phyloP scores from a whole-genome alignment of 2,329 filamentous ascomycete genomes.

The Thielaviopsis euricoi region DNA sequence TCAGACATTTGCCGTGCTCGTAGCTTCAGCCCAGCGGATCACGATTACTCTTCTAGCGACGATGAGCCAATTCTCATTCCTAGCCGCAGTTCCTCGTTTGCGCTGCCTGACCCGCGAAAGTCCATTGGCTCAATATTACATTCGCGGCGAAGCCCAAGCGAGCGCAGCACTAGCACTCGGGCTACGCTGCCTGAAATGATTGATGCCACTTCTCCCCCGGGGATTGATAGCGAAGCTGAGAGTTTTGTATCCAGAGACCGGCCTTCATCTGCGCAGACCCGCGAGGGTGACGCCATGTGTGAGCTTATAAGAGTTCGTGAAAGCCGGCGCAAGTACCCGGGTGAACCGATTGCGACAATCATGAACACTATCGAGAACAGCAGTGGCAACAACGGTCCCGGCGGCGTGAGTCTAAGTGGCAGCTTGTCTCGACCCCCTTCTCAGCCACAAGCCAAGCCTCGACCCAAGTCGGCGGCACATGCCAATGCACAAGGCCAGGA shows the following conservation, averaged over 20 bases:
- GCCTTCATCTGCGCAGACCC: constrained; percentile 16
- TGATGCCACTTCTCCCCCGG: constrained; percentile 15
- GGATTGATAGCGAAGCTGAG: constrained; percentile 35
- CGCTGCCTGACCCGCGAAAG: constrained; percentile 35
- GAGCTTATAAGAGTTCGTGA: constrained; percentile 43
- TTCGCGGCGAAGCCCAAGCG: constrained; percentile 30
- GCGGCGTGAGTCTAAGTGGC: neutral
- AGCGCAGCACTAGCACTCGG: constrained; percentile 29
- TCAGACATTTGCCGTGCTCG: constrained; percentile 10
- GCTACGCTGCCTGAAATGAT: constrained; percentile 21
- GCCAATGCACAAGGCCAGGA: neutral
- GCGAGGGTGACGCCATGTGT: constrained; percentile 39
- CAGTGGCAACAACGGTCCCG: neutral
- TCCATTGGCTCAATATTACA: constrained; percentile 33
- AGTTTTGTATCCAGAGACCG: constrained; percentile 19
- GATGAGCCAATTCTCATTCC: constrained; percentile 50
- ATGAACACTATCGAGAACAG: neutral
- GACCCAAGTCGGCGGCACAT: neutral
- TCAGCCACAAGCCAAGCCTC: neutral
- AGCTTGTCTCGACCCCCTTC: neutral
- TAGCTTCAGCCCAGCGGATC: constrained; percentile 18
- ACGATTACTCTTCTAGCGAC: constrained; percentile 41
- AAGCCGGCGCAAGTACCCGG: constrained; percentile 28
- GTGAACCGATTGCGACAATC: constrained; percentile 4
- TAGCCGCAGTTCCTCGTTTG: constrained; percentile 39